Evolutionary conservation across 2,329 filamentous ascomycete species (phyloP), one percentile per base, ranked within the genome.

Genomic region (Teratosphaeria gauchensis): DNA sequence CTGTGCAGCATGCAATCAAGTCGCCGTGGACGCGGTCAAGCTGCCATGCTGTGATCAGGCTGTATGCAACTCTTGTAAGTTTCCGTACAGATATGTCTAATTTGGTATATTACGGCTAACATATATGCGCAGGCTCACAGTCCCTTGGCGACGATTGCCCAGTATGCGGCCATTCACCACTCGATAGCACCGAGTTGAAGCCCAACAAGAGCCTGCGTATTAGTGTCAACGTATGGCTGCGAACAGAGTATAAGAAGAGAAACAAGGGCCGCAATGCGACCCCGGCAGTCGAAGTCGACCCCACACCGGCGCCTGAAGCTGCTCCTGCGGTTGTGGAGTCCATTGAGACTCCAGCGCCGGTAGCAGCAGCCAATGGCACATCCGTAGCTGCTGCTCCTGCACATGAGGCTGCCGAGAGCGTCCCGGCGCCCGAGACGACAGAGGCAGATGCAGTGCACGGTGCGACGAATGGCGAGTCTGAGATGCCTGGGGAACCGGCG

Each of bases 1-100:
- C 75, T 99, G 94, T 79, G 90, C 90, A 56, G 89, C 90, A 66
- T 99, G 94, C 76, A 94, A 88, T 77, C 91, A 89, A 73, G 81
- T 97, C 59, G 92, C 91, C 32, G 79, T 95, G 64, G 95, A 96
- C 72, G 90, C 92, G 8, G 95, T 90, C 73, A 89, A 92, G 63
- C 80, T 96, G 31, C 90, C 92, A 1, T 99, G 94, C 76, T 99
- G 94, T 74, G 94, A 96, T 70, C 92, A 95, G 71, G 87, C 89
- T 48, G 95, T 97, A 59, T 97, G 94, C 79, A 88, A 92, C 70
- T 82, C 80, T 64, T 99, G 94, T 96, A 78, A 70, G 86, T 75
- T 31, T 11, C 28, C 78, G 69, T 33, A n/a, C 11, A 24, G 2
- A 12, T 9, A 16, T 42, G 35, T 16, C n/a, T 5, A 4, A 35